Evolutionary conservation across 495 filamentous ascomycete genomes (phyloP).

Genomic region (Annulohypoxylon stygium): DNA sequence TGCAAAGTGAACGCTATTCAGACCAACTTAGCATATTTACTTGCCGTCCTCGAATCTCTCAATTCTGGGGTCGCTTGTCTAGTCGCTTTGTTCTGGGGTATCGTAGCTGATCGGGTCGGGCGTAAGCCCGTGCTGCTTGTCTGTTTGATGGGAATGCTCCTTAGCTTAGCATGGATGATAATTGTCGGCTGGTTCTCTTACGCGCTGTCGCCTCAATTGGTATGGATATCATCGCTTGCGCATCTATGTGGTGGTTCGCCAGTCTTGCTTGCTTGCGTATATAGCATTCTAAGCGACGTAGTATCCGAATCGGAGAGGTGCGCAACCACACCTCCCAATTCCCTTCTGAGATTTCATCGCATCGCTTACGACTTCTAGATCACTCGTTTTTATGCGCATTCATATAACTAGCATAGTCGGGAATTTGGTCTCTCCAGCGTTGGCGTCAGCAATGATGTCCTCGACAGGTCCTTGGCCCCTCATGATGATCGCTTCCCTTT

Average conservation of each 20-base stretch:
- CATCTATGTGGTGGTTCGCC: slow-evolving; percentile 67
- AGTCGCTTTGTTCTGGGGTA: slow-evolving; percentile 47
- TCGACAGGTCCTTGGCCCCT: slow-evolving; percentile 68
- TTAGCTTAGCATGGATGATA: slow-evolving; percentile 54
- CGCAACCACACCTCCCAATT: background rate
- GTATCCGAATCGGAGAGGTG: slow-evolving; percentile 67
- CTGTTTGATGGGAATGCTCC: slow-evolving; percentile 51
- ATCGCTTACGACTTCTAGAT: slow-evolving; percentile 50
- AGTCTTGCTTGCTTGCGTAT: slow-evolving; percentile 64
- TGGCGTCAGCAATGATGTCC: slow-evolving; percentile 69
- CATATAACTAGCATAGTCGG: slow-evolving; percentile 62
- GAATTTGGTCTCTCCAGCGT: slow-evolving; percentile 64
- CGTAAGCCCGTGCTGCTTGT: slow-evolving; percentile 59
- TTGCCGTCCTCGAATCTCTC: slow-evolving; percentile 46
- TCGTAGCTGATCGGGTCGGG: slow-evolving; percentile 56
- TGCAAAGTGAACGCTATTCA: slow-evolving; percentile 56
- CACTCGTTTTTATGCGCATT: slow-evolving; percentile 67
- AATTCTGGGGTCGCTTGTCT: slow-evolving; percentile 44
- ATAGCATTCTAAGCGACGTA: slow-evolving; percentile 70
- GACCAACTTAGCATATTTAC: slow-evolving; percentile 51
- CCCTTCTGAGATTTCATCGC: slow-evolving; percentile 1
- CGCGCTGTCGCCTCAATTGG: slow-evolving; percentile 61
- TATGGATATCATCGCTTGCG: slow-evolving; percentile 68
- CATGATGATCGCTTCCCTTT: slow-evolving; percentile 54
- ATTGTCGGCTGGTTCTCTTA: slow-evolving; percentile 57